A percentile compares a stretch with the other conserved stretches of the same genome.
These are phyloP conservation scores for Nectriaceae sp. DNA, from an alignment of 2,329 filamentous ascomycete genomes.

Conservation along the genomic window DNA sequence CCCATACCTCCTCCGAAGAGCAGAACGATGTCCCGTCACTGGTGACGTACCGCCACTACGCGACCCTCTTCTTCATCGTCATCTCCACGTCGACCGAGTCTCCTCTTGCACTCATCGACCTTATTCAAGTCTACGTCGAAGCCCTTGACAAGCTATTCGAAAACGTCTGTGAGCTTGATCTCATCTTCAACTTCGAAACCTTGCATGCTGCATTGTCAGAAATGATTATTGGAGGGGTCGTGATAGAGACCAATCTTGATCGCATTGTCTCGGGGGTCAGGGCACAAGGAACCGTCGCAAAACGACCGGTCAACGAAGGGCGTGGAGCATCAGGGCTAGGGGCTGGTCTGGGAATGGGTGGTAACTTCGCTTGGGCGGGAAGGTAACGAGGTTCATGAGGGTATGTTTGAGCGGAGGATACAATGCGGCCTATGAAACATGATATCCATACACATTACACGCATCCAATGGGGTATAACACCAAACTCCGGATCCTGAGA, in stretches of 20 bases:
- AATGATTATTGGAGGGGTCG: conserved; percentile 94
- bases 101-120: conserved; percentile 88
- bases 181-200: conserved; percentile 99
- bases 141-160: conserved; percentile 93
- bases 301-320: conserved; percentile 75
- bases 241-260: conserved; percentile 88
- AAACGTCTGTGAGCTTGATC: conserved; percentile 96
- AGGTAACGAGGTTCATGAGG: conserved; percentile 28
- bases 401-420: conserved; percentile 16
- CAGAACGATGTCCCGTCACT: conserved; percentile 90
- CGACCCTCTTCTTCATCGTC: conserved; percentile 97
- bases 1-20: conserved; percentile 65
- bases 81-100: conserved; percentile 97
- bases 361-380: conserved; percentile 58
- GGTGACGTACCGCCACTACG: conserved; percentile 97
- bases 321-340: conserved; percentile 45
- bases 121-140: conserved; percentile 98
- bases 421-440: conserved; percentile 17
- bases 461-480: conserved; percentile 25
- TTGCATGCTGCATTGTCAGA: conserved; percentile 87
- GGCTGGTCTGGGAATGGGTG: conserved; percentile 56
- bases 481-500: conserved; percentile 28
- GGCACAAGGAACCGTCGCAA: conserved; percentile 74
- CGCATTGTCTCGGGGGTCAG: conserved; percentile 84
- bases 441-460: conserved; percentile 26